A percentile compares a stretch with the other conserved stretches of the same genome.
Conservation (phyloP, 371 early-diverging fungal genomes). For the Coemansia sp. region DNA sequence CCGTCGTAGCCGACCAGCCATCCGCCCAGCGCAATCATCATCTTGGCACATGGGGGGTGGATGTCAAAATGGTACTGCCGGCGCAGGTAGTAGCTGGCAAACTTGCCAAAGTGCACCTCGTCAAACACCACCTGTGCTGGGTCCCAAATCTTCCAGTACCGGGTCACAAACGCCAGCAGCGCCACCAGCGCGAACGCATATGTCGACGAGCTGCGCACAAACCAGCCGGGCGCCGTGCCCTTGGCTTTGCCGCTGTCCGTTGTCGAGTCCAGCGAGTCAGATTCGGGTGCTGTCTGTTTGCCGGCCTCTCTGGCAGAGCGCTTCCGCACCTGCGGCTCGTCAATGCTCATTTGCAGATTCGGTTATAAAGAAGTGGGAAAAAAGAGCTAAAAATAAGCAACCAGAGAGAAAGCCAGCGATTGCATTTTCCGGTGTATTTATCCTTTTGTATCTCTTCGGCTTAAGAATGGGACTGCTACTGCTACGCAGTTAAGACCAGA, state of each 20-base stretch:
- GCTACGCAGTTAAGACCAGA: too few relatives aligned
- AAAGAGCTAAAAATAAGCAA: slow-evolving; percentile 6
- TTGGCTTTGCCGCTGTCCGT: background rate
- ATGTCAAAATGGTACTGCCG: slow-evolving; percentile 98
- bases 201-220: slow-evolving; percentile 33
- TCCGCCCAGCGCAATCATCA: slow-evolving; percentile 87
- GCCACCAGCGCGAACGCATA: slow-evolving; percentile 29
- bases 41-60: slow-evolving; percentile 98
- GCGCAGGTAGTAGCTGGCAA: slow-evolving; percentile 92
- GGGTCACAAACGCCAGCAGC: slow-evolving; percentile 54
- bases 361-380: background rate
- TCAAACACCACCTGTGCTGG: slow-evolving; percentile 86
- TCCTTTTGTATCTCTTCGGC: too few relatives aligned
- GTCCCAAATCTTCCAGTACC: slow-evolving; percentile 63
- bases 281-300: background rate
- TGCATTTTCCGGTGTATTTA: too few relatives aligned
- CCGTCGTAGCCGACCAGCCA: slow-evolving; percentile 91
- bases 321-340: slow-evolving; percentile 25
- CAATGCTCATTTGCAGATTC: slow-evolving; percentile 27
- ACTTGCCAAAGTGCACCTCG: slow-evolving; percentile 99
- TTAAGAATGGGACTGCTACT: too few relatives aligned
- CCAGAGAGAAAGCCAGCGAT: background rate
- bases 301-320: slow-evolving; percentile 9
- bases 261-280: background rate
- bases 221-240: slow-evolving; percentile 2